Evolutionary conservation across 441 rosid species (phyloP), one percentile per base, ranked within the genome.

Genomic region (Cnidoscolus chayamansa): DNA sequence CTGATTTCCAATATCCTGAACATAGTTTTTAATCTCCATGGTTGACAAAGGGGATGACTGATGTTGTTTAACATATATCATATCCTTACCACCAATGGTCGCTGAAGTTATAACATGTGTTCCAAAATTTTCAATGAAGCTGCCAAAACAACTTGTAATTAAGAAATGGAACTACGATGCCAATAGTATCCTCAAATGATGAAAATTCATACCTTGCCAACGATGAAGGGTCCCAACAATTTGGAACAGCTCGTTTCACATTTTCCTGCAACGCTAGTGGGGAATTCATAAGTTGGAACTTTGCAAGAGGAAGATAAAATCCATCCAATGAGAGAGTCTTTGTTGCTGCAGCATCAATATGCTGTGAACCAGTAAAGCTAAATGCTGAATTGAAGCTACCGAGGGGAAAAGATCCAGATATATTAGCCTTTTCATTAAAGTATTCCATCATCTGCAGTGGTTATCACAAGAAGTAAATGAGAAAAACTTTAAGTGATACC

Each of bases 31-130:
- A 56, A 89, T 78, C 74, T 88, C 95, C 74, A 64, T 55, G 68
- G 81, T 74, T 48, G 95, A 81, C 77, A 89, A 79, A 66, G 89
- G 84, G 3, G 95, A 88, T 48, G 95, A 81, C 16, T 79, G 81
- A 72, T 88, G 95, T 32, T 89, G 92, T 78, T 85, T 88, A 73
- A 89, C 78, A 45, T 84, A 89, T 76, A 85, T 83, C 77, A 83
- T 80, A 83, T 89, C 94, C 82, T 85, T 89, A 54, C 94, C 90
- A 59, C 94, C 94, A 67, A 89, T 80, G 50, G 94, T 87, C 60
- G 85, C 83, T 19, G 94, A 89, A 30, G 88, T 77, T 56, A 88
- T 82, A 58, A 88, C 81, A 79, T 88, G 94, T 0, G 94, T 89
- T 76, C 94, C 94, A 76, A 82, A 88, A 76, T 78, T 83, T 82